Percentiles rank a stretch among this genome's conserved stretches.
phyloP scores from a whole-genome alignment of 305 asterid species.

The Withania somnifera region DNA sequence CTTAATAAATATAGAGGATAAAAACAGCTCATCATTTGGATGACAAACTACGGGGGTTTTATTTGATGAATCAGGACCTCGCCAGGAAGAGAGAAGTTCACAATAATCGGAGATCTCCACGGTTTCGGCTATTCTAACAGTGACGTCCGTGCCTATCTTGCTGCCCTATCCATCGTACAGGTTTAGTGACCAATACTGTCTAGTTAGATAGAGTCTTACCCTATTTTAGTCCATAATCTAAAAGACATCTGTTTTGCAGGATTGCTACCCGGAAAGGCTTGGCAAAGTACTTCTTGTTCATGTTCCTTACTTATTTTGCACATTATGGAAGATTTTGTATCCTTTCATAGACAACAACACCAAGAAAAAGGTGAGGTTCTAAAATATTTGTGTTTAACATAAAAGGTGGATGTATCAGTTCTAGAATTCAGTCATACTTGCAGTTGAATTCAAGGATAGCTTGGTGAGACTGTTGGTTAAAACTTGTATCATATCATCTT shows the following conservation, averaged over 20 bases:
- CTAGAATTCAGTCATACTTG: neutral
- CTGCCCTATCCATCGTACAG: conserved; percentile 60
- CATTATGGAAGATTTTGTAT: conserved; percentile 7
- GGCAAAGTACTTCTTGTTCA: conserved; percentile 41
- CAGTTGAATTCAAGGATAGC: neutral
- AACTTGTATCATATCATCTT: neutral
- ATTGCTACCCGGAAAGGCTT: conserved; percentile 77
- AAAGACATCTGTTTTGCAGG: conserved; percentile 24
- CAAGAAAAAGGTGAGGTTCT: conserved; percentile 18
- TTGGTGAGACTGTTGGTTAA: neutral
- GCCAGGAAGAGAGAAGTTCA: conserved; percentile 28
- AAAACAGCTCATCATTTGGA: neutral
- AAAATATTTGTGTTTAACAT: neutral
- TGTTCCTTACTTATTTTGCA: neutral
- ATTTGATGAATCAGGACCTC: conserved; percentile 9
- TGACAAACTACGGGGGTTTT: neutral
- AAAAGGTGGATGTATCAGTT: neutral
- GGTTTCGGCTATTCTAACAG: conserved; percentile 61
- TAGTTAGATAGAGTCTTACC: neutral
- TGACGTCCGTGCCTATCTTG: conserved; percentile 58
- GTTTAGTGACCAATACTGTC: conserved; percentile 10
- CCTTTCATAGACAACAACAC: conserved; percentile 26
- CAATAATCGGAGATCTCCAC: conserved; percentile 26
- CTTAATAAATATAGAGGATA: neutral
- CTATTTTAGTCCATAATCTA: neutral